Base-by-base conservation (phyloP, 2,329 filamentous ascomycete genomes). In the Phaeosphaeriaceae sp. region DNA sequence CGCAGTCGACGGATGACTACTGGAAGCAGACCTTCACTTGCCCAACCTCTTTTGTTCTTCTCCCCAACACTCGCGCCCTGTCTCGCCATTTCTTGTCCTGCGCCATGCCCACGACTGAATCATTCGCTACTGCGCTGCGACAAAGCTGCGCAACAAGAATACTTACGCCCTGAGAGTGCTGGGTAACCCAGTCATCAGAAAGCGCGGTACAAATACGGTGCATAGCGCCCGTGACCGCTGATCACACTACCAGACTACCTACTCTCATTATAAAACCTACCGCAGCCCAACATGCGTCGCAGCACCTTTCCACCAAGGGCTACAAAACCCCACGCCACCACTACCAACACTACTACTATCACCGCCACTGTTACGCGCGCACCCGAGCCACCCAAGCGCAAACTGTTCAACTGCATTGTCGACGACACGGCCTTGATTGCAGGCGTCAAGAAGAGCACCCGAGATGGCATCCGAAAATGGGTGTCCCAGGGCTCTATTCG, bases 361-460 rank as follows among this genome's bases (percentile, higher is more conserved):
- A n/a, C n/a, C n/a, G n/a, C n/a, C n/a, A n/a, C n/a, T n/a, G n/a
- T n/a, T n/a, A n/a, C 61, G 59, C 64, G 63, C 50, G 46, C 61
- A 18, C 63, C 61, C 54, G 64, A 68, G 47, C 64, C 54, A 47
- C 68, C 70, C 28, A 56, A 56, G 56, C 74, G 77, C 58, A 80
- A 79, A 70, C 62, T 80, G 48, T 80, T 81, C 74, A 80, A 80
- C 70, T 81, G 78, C 65, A 80, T 81, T 56, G 77, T 80, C 56
- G 79, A 81, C 61, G 79, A 81, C 57, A 78, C 75, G 16, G 78
- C 79, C 26, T 63, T 81, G 55, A 73, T 80, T 47, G 77, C 77
- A 33, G 78, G 79, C 49, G 77, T 79, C 40, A 80, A 79, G 72
- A 77, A 74, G 63, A 78, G 76, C 66, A 80, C 78, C 46, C 71